Evolutionary conservation across 2,329 filamentous ascomycete genomes (phyloP).

Genomic region (Leptodontidium sp.): DNA sequence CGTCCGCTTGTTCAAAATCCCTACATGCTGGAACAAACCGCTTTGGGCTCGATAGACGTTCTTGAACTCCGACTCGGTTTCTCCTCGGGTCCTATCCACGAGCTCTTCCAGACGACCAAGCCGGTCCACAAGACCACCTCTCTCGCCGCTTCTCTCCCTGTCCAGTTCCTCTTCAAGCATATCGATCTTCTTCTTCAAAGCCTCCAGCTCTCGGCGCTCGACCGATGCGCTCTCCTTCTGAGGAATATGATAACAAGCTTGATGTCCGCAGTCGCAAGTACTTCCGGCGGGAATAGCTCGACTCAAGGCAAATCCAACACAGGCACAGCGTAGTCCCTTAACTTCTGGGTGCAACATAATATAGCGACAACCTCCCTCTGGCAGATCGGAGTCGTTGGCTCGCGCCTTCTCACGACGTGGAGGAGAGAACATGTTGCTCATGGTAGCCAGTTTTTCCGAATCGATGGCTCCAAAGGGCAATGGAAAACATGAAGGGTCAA

Average conservation of each 20-base stretch:
- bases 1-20: constrained; percentile 57
- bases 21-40: constrained; percentile 59
- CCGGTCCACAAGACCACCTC: constrained; percentile 40
- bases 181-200: constrained; percentile 56
- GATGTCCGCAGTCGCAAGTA: constrained; percentile 65
- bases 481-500: constrained; percentile 37
- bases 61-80: constrained; percentile 61
- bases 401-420: constrained; percentile 43
- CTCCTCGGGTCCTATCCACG: constrained; percentile 60
- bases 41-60: constrained; percentile 63
- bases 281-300: constrained; percentile 60
- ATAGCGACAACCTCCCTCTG: constrained; percentile 66
- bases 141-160: constrained; percentile 45
- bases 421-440: constrained; percentile 42
- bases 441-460: constrained; percentile 34
- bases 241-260: constrained; percentile 64
- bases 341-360: constrained; percentile 64
- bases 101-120: constrained; percentile 59
- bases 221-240: constrained; percentile 54
- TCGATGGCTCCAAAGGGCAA: constrained; percentile 39
- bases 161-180: constrained; percentile 55
- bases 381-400: constrained; percentile 56
- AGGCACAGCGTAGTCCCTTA: constrained; percentile 66
- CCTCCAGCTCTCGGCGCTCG: constrained; percentile 57
- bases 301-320: constrained; percentile 64